Percentiles rank a stretch among this genome's conserved stretches.
phyloP scores from a whole-genome alignment of 805 yeast species.

The Metschnikowia cubensis region DNA sequence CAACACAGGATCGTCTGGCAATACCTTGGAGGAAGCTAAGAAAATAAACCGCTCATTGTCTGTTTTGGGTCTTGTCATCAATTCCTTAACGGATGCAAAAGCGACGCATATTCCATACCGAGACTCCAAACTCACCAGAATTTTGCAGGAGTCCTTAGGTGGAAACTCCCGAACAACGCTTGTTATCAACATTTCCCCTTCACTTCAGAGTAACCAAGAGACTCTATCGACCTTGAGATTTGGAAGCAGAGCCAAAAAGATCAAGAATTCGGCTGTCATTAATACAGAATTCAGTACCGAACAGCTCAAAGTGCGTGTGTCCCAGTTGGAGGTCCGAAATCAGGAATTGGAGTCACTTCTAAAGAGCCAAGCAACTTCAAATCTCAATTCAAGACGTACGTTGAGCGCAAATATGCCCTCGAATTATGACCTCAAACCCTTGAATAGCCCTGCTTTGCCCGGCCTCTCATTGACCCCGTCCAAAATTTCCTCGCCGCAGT shows the following conservation, averaged over 20 bases:
- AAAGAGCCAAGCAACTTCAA: neutral
- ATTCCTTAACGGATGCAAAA: conserved; percentile 67
- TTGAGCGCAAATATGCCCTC: neutral
- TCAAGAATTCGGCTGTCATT: conserved; percentile 60
- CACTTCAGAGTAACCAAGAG: conserved; percentile 52
- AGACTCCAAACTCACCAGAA: conserved; percentile 74
- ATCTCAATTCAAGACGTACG: neutral
- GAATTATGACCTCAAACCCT: neutral
- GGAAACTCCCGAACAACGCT: conserved; percentile 78
- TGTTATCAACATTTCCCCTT: conserved; percentile 70
- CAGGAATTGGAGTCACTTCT: conserved; percentile 42
- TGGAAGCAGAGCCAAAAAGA: conserved; percentile 67
- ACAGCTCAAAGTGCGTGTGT: conserved; percentile 42
- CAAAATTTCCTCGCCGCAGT: conserved; percentile 1
- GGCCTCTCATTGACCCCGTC: neutral
- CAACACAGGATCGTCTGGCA: conserved; percentile 74
- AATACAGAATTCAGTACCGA: conserved; percentile 54
- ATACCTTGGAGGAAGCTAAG: conserved; percentile 75
- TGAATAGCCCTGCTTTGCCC: neutral
- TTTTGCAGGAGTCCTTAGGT: conserved; percentile 74
- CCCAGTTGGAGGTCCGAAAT: conserved; percentile 33
- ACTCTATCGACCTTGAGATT: conserved; percentile 71
- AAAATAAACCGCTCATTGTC: conserved; percentile 77
- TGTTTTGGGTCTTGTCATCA: conserved; percentile 75
- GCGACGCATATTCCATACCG: conserved; percentile 68